Evolutionary conservation across 2,329 filamentous ascomycete genomes (phyloP).

Genomic region (Aspergillus sp.): DNA sequence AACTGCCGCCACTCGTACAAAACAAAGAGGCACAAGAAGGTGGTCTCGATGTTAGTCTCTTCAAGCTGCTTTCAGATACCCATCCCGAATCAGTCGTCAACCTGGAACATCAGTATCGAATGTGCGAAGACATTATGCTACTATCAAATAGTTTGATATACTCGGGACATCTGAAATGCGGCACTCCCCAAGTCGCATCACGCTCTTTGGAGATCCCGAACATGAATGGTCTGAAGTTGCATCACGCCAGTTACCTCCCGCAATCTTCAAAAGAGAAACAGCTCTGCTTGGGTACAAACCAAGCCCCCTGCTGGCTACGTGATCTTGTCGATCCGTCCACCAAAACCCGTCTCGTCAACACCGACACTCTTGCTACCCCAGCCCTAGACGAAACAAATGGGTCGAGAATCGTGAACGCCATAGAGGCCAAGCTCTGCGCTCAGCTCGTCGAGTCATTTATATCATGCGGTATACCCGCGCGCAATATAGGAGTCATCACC

Average conservation of each 20-base stretch:
- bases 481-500: conserved; percentile 88
- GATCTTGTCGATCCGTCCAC: conserved; percentile 64
- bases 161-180: conserved; percentile 82
- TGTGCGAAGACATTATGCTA: conserved; percentile 96
- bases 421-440: conserved; percentile 72
- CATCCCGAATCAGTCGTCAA: conserved; percentile 86
- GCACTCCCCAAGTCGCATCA: conserved; percentile 68
- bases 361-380: conserved; percentile 63
- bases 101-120: conserved; percentile 93
- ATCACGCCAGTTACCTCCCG: conserved; percentile 44
- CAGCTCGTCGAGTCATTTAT: conserved; percentile 80
- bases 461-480: conserved; percentile 65
- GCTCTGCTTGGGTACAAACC: conserved; percentile 52
- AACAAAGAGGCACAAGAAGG: conserved; percentile 83
- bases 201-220: conserved; percentile 65
- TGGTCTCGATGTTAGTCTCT: conserved; percentile 86
- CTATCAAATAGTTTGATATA: conserved; percentile 93
- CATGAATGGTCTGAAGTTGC: conserved; percentile 55
- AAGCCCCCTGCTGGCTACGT: conserved; percentile 67
- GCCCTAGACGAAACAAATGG: conserved; percentile 65
- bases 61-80: conserved; percentile 85
- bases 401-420: conserved; percentile 79
- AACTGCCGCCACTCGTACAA: conserved; percentile 88
- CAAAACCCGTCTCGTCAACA: conserved; percentile 85
- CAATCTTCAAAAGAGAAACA: conserved; percentile 23